Base-by-base conservation (phyloP, 768 basidiomycete species). In the Suillus paluster region DNA sequence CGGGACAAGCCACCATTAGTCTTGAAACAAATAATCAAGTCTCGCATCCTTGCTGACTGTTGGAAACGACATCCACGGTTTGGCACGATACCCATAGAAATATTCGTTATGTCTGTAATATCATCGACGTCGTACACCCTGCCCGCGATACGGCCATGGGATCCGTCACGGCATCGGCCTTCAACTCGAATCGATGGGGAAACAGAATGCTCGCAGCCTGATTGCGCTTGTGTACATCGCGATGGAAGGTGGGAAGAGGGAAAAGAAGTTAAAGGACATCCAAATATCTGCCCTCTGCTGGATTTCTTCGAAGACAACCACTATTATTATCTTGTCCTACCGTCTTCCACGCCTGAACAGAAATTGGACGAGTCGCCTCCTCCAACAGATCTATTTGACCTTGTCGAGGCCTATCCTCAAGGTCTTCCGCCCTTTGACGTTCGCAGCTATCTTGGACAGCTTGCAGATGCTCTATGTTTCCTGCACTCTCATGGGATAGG, bases 1-100 rank as follows among this genome's bases (percentile, higher is more conserved):
- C 42, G 36, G 60, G 57, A 49, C 9, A 69, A 95, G 94, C 90
- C 95, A 4, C 88, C 91, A 41, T 78, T 97, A 63, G 90, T 99
- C 68, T 95, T 99, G 77, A 99, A 99, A 72, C 96, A 97, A 76
- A 90, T 99, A 70, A 96, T 99, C 81, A 99, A 99, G 77, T 95
- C 94, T 52, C 92, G 97, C 57, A 99, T 99, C 63, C 84, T 99
- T 57, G 97, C 97, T 34, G 97, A 99, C 78, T 99, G 97, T 76
- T 99, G 97, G 97, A 99, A 99, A 80, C 93, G 92, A 71, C 97
- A 99, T 73, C 91, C 92, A 46, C 86, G 90, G 64, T 86, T 92
- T 73, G 97, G 97, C 60, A 97, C 97, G 9, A 97, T 99, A 69
- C 97, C 97, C 17, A 97, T 99, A 79, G 97, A 99, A 78, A 97